Evolutionary conservation across 1,284 basidiomycete species (phyloP), one percentile per base, ranked within the genome.

Genomic region (Puccinia hordei): DNA sequence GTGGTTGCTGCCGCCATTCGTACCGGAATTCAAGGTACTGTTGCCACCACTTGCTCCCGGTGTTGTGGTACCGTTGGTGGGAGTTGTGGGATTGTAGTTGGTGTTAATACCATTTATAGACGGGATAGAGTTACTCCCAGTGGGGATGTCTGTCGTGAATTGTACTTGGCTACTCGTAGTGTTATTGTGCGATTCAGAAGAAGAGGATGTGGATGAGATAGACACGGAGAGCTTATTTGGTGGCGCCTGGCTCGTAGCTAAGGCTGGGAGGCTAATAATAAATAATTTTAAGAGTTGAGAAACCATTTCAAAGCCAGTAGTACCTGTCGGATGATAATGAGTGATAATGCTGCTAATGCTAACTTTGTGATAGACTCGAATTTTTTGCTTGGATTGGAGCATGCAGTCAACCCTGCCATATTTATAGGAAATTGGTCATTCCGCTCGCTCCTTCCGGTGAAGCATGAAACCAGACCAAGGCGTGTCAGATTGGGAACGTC

Each of bases 251-350:
- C 66, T 49, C 19, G 4, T 49, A 30, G 66, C 66, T 33, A 68
- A 27, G 19, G 66, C 66, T 5, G 66, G 66, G 27, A 68, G 44
- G 22, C 41, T 49, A 24, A 68, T 33, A 24, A 49, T 2, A 24
- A 68, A 30, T 6, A 51, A n/a, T 27, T 68, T 68, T 30, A 68
- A n/a, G 27, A 68, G 27, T 15, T 68, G 66, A 4, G 46, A 68
- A 19, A 63, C 33, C 59, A 63, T 63, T 17, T 38, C 15, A 17
- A 63, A 59, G 15, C 8, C 2, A 33, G 12, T 59, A 10, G 13
- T 61, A 57, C 24, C 6, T 30, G 24, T 4, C 4, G 24, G 57
- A 30, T 33, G 57, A 61, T 57, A 57, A 57, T 3, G 24, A 33
- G 24, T 4, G 57, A 17, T 61, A n/a, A 27, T 33, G 15, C 5